phyloP scores from a whole-genome alignment of 352 stramenopile species.

The Globisporangium nagaii region DNA sequence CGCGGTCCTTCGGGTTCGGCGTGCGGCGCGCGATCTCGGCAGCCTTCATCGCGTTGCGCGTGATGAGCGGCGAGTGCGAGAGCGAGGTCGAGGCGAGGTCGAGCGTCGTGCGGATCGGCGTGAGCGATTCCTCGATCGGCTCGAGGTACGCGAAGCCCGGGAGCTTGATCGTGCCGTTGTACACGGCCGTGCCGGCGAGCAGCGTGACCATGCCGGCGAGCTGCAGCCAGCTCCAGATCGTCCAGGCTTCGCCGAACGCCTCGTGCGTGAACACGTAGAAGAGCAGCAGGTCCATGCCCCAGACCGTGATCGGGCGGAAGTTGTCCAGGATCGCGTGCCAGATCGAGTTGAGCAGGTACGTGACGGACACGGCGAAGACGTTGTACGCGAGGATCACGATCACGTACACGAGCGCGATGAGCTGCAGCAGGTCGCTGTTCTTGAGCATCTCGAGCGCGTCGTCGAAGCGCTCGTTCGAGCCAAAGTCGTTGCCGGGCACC shows the following conservation, averaged over 20 bases:
- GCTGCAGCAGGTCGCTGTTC: conserved; percentile 57
- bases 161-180: conserved; percentile 90
- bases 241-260: conserved; percentile 94
- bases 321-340: conserved; percentile 99
- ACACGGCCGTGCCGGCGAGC: conserved; percentile 94
- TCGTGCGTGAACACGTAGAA: conserved; percentile 93
- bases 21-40: conserved; percentile 75
- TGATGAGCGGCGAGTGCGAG: conserved; percentile 72
- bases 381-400: conserved; percentile 95
- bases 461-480: conserved; percentile 91
- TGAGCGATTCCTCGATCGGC: conserved; percentile 54
- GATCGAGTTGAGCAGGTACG: conserved; percentile 94
- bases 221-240: conserved; percentile 92
- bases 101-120: conserved; percentile 62
- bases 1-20: conserved; percentile 71
- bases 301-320: conserved; percentile 96
- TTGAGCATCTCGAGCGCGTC: conserved; percentile 70
- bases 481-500: conserved; percentile 90
- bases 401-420: conserved; percentile 85
- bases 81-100: conserved; percentile 51
- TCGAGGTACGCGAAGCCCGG: conserved; percentile 77
- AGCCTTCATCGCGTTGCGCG: conserved; percentile 77
- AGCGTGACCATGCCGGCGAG: conserved; percentile 91
- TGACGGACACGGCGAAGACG: conserved; percentile 95
- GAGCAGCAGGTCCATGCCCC: conserved; percentile 92